Base-by-base conservation (phyloP, 345 rosid genomes). In the Rhizophora apiculata region DNA sequence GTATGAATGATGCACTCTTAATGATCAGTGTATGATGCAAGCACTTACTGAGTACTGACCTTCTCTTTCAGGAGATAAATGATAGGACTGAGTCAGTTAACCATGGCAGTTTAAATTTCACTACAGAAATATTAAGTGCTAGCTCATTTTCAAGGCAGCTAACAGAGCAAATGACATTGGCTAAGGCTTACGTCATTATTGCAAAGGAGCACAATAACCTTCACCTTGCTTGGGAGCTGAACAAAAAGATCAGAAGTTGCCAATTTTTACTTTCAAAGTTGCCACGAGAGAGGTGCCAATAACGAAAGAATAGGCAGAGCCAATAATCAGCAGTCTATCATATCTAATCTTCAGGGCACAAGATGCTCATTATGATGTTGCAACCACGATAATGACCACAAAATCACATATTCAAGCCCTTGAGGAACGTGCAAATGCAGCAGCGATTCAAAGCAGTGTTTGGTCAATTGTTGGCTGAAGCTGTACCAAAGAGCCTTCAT, bases 361-460 rank as follows among this genome's bases (percentile, higher is more conserved):
- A 74, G 94, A 88, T 76, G 87, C 91, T 20, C 99, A 92, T 74
- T 95, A 92, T 49, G 97, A 95, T 73, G 80, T 95, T 64, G 97
- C 98, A 68, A 92, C 98, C 72, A 87, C 94, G 24, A 82, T 95
- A 74, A 83, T 85, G 81, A 92, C 93, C 19, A 87, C 92, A 96
- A 90, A 85, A 80, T 87, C 97, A 70, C 97, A 94, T 81, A 94
- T 88, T 70, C 95, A 88, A 80, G 89, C 98, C 77, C 96, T 95
- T 59, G 99, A 95, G 82, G 97, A 86, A 73, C 93, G 92, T 64
- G 93, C 97, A 55, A 88, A 85, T 82, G 95, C 95, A 60, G 98
- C 97, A 32, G 85, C 86, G 0, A 83, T 84, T 78, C 98, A 95
- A 74, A 89, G 94, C 74, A 10, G 32, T 86, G 32, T 92, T 92